Percentiles rank a stretch among this genome's conserved stretches.
phyloP scores from a whole-genome alignment of 2,329 filamentous ascomycete genomes.

The Colletotrichum cordylinicola region DNA sequence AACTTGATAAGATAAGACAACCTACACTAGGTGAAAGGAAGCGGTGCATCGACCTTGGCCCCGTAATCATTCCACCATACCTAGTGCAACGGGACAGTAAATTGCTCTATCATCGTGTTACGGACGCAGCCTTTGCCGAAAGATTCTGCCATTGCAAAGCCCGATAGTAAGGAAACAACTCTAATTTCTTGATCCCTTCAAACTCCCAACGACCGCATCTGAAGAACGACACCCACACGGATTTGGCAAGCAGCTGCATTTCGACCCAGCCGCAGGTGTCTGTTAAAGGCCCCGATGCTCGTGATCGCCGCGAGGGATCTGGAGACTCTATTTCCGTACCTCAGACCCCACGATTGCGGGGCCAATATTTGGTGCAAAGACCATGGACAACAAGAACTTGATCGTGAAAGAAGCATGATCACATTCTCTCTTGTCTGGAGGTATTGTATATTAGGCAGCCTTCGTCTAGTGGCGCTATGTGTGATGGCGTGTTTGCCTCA shows the following conservation, averaged over 20 bases:
- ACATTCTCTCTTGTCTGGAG: not conserved
- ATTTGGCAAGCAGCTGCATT: not conserved
- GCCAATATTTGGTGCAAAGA: not conserved
- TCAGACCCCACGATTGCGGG: not conserved
- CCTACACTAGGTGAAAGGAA: too few relatives aligned
- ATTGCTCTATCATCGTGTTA: not conserved
- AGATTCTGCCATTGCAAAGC: not conserved
- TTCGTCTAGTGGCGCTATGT: not conserved
- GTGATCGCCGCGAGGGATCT: constrained; percentile 12
- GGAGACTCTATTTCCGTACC: not conserved
- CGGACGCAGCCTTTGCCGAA: not conserved
- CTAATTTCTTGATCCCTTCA: not conserved
- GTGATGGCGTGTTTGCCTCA: not conserved
- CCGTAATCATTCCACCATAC: not conserved
- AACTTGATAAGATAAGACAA: not conserved
- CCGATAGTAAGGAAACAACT: not conserved
- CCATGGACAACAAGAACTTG: not conserved
- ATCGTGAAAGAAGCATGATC: not conserved
- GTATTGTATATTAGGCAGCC: not conserved
- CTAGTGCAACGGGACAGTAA: not conserved
- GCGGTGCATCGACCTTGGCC: not conserved
- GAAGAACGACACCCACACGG: not conserved
- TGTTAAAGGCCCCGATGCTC: not conserved
- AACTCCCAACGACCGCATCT: not conserved
- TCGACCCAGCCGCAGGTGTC: not conserved